Conservation (phyloP, 805 yeast species). For the Grigorovia humatica region DNA sequence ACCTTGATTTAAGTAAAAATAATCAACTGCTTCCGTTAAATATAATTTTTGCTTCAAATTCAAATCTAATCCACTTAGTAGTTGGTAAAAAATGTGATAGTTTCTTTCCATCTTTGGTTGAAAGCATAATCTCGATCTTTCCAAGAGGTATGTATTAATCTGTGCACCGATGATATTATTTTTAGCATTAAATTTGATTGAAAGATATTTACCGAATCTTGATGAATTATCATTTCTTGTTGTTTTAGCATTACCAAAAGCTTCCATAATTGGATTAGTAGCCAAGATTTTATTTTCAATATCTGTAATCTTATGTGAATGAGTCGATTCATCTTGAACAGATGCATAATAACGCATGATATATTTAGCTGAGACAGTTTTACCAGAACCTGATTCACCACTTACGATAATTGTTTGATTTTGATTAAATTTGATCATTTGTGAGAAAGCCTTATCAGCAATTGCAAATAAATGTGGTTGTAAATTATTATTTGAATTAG, state of each 20-base stretch:
- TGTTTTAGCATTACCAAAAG: slow-evolving; percentile 93
- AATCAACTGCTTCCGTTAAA: slow-evolving; percentile 57
- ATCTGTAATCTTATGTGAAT: slow-evolving; percentile 55
- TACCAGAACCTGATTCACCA: slow-evolving; percentile 99
- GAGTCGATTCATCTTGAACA: slow-evolving; percentile 48
- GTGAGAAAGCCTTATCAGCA: slow-evolving; percentile 93
- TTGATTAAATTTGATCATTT: slow-evolving; percentile 75
- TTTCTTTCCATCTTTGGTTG: slow-evolving; percentile 86
- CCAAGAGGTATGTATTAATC: slow-evolving; percentile 84
- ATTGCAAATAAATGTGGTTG: slow-evolving; percentile 96
- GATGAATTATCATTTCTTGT: slow-evolving; percentile 89
- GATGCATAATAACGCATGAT: slow-evolving; percentile 97
- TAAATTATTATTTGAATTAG: slow-evolving; percentile 71
- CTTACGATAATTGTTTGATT: slow-evolving; percentile 95
- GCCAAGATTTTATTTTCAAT: slow-evolving; percentile 92
- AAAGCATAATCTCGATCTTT: slow-evolving; percentile 87
- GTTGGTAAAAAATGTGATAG: slow-evolving; percentile 89
- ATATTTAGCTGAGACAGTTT: slow-evolving; percentile 93
- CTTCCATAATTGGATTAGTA: slow-evolving; percentile 85
- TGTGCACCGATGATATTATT: slow-evolving; percentile 90
- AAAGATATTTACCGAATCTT: slow-evolving; percentile 88
- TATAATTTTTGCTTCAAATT: slow-evolving; percentile 47
- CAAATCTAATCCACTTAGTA: slow-evolving; percentile 57
- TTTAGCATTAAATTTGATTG: slow-evolving; percentile 67
- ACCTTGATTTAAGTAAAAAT: slow-evolving; percentile 81